phyloP scores from a whole-genome alignment of 2,329 filamentous ascomycete species.

The Clathrospora elynae region DNA sequence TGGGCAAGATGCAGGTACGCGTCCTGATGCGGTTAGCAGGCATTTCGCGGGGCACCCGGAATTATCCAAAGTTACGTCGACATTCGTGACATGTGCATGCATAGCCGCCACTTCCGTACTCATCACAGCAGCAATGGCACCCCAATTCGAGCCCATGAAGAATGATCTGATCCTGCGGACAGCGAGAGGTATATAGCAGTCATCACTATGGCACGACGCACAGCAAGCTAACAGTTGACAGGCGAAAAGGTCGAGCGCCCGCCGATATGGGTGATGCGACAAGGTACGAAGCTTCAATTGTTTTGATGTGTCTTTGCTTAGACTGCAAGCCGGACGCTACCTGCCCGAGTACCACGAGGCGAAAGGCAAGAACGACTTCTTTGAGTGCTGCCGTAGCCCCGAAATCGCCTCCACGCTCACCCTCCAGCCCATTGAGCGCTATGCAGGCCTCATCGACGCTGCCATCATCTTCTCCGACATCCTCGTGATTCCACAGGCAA shows the following conservation, averaged over 20 bases:
- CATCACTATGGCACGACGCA: background rate
- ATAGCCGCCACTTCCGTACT: slow-evolving; percentile 8
- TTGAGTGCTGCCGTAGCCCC: slow-evolving; percentile 92
- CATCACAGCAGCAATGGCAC: slow-evolving; percentile 60
- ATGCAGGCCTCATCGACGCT: slow-evolving; percentile 85
- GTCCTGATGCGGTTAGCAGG: slow-evolving; percentile 28
- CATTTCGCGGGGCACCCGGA: slow-evolving; percentile 35
- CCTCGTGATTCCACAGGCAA: slow-evolving; percentile 93
- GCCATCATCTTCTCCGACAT: slow-evolving; percentile 99
- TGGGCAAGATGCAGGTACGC: slow-evolving; percentile 20
- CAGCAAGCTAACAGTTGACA: slow-evolving; percentile 48
- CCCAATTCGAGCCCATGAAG: slow-evolving; percentile 80
- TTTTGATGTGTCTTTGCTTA: slow-evolving; percentile 17
- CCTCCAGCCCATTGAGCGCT: slow-evolving; percentile 92
- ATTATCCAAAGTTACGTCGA: slow-evolving; percentile 14
- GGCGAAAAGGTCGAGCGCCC: slow-evolving; percentile 90
- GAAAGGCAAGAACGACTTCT: slow-evolving; percentile 91
- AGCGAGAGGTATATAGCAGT: slow-evolving; percentile 72
- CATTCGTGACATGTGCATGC: slow-evolving; percentile 18
- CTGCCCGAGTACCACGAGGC: slow-evolving; percentile 97
- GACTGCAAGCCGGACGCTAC: slow-evolving; percentile 79
- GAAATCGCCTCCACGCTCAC: slow-evolving; percentile 93
- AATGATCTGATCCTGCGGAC: slow-evolving; percentile 92
- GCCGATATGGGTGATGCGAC: slow-evolving; percentile 99
- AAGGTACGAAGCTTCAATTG: slow-evolving; percentile 65